Evolutionary conservation across 495 filamentous ascomycete species (phyloP).

Genomic region (Talaromyces ruber): DNA sequence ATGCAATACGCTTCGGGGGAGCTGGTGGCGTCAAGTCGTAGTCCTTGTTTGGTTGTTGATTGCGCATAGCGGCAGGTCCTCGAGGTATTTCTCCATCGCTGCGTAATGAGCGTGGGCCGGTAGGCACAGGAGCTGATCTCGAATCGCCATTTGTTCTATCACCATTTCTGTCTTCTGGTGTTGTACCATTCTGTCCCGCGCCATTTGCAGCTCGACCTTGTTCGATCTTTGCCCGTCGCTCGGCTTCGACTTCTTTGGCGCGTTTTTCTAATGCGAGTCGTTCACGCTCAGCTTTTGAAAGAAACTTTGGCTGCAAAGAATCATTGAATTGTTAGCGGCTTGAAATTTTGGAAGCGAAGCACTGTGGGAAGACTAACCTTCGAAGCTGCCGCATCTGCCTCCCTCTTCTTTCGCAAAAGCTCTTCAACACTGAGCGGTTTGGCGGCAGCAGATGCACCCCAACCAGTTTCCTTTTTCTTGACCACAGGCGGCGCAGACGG

Average conservation of each 20-base stretch:
- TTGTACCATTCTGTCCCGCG: slow-evolving; percentile 15
- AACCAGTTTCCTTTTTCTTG: slow-evolving; percentile 52
- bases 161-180: neutral
- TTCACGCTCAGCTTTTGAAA: slow-evolving; percentile 85
- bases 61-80: slow-evolving; percentile 46
- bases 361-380: slow-evolving; percentile 45
- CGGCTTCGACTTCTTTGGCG: slow-evolving; percentile 73
- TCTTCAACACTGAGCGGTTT: slow-evolving; percentile 69
- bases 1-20: slow-evolving; percentile 34
- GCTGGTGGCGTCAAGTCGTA: slow-evolving; percentile 48
- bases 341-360: neutral
- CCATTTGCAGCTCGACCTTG: slow-evolving; percentile 20
- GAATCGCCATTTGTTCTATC: slow-evolving; percentile 17
- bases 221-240: slow-evolving; percentile 31
- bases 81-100: slow-evolving; percentile 41
- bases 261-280: slow-evolving; percentile 77
- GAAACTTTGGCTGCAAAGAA: slow-evolving; percentile 70
- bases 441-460: slow-evolving; percentile 32
- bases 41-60: slow-evolving; percentile 29
- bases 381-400: slow-evolving; percentile 66
- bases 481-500: neutral
- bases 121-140: slow-evolving; percentile 47
- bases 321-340: slow-evolving; percentile 15
- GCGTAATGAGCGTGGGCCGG: slow-evolving; percentile 72
- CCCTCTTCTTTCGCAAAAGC: slow-evolving; percentile 67